Conservation (phyloP, 148 eudicot genomes). For the Talinum fruticosum region DNA sequence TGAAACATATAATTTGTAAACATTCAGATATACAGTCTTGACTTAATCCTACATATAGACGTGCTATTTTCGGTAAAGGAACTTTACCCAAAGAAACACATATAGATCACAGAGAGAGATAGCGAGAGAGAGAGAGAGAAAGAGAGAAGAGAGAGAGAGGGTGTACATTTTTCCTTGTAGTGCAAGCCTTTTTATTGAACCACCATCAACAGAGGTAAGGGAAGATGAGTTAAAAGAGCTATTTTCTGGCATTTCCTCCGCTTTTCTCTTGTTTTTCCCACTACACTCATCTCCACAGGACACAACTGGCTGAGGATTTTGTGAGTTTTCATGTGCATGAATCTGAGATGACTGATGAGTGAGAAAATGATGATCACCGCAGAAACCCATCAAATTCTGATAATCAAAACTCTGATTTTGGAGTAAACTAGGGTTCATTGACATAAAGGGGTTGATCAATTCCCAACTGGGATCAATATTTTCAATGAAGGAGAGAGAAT, state of each 20-base stretch:
- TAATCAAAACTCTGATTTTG: conserved; percentile 27
- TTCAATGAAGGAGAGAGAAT: conserved; percentile 31
- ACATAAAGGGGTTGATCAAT: conserved; percentile 26
- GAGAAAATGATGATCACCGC: conserved; percentile 33
- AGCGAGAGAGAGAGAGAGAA: background rate
- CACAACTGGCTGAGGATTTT: conserved; percentile 23
- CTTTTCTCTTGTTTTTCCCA: conserved; percentile 50
- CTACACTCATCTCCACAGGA: conserved; percentile 15
- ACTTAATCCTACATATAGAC: too few species aligned
- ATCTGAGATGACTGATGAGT: conserved; percentile 22
- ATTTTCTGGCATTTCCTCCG: conserved; percentile 36
- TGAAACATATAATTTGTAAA: too few species aligned
- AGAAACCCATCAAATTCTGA: conserved; percentile 39
- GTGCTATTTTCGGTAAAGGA: background rate
- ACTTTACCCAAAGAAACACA: background rate
- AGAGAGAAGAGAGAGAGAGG: background rate
- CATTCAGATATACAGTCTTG: background rate
- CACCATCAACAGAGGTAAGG: conserved; percentile 27
- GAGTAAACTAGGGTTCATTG: conserved; percentile 14
- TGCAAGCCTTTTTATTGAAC: background rate
- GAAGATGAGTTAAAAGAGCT: conserved; percentile 49
- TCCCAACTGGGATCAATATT: conserved; percentile 53
- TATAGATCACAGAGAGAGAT: background rate
- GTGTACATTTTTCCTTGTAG: conserved; percentile 43
- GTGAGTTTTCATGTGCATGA: conserved; percentile 4